Evolutionary conservation across 108 stramenopile genomes (phyloP).

Genomic region (Pseudonitzschia multistriata): DNA sequence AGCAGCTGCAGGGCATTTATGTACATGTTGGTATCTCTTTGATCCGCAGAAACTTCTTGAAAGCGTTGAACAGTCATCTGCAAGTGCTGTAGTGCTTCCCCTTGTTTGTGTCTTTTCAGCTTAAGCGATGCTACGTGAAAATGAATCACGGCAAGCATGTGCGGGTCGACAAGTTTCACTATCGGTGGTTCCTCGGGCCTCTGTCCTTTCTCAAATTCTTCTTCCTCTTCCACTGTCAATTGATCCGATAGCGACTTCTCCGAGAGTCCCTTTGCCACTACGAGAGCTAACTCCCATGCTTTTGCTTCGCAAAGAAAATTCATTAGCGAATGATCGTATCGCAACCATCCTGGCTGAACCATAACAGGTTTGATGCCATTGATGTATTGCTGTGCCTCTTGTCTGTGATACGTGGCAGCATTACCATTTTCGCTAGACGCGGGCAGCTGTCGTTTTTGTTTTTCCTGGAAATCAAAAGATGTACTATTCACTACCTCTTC

Average conservation of each 20-base stretch:
- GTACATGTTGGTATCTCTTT: slow-evolving; percentile 29
- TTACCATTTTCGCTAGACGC: not conserved
- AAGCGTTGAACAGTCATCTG: slow-evolving; percentile 26
- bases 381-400: slow-evolving; percentile 17
- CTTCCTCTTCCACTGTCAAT: not conserved
- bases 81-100: slow-evolving; percentile 33
- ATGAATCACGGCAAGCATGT: slow-evolving; percentile 32
- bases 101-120: slow-evolving; percentile 20
- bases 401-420: not conserved
- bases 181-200: not conserved
- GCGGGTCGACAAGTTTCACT: not conserved
- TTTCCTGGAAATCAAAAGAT: not conserved
- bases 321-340: slow-evolving; percentile 4
- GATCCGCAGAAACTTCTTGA: slow-evolving; percentile 14
- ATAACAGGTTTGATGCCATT: slow-evolving; percentile 35
- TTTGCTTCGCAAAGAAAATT: slow-evolving; percentile 26
- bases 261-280: slow-evolving; percentile 19
- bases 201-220: not conserved
- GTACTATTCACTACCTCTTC: not conserved
- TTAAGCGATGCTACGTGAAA: slow-evolving; percentile 29
- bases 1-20: slow-evolving; percentile 28
- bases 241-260: not conserved
- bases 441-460: not conserved
- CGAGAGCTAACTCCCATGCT: slow-evolving; percentile 31
- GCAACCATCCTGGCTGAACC: slow-evolving; percentile 27